Evolutionary conservation across 2,329 filamentous ascomycete species (phyloP).

Genomic region (Capronia coronata): DNA sequence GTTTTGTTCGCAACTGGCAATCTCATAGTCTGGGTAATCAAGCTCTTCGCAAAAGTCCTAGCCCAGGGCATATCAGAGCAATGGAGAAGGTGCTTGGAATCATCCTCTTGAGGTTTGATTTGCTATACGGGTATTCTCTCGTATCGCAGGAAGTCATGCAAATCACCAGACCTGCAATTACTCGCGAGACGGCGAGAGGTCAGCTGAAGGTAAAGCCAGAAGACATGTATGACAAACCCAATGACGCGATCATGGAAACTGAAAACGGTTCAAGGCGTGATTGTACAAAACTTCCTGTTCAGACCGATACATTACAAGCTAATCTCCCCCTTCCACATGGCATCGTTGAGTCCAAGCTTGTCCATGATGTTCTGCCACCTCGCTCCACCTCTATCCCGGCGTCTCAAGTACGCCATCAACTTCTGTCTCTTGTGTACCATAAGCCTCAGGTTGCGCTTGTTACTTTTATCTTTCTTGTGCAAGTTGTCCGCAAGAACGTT

Average conservation of each 20-base stretch:
- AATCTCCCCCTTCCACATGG: conserved; percentile 88
- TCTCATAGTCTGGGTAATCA: no score
- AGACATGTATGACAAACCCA: neutral
- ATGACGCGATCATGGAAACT: neutral
- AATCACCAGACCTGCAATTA: conserved; percentile 28
- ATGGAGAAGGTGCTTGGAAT: conserved; percentile 16
- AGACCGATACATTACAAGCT: conserved; percentile 51
- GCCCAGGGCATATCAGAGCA: conserved; percentile 15
- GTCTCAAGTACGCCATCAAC: conserved; percentile 75
- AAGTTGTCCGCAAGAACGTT: conserved; percentile 68
- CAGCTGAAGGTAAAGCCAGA: conserved; percentile 2
- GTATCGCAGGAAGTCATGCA: conserved; percentile 25
- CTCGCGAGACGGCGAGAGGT: conserved; percentile 28
- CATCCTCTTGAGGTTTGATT: conserved; percentile 24
- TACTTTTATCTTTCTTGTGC: conserved; percentile 76
- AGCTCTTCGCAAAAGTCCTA: no score
- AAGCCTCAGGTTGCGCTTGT: conserved; percentile 81
- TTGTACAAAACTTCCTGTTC: conserved; percentile 15
- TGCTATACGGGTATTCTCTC: conserved; percentile 28
- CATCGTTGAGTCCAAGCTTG: conserved; percentile 77
- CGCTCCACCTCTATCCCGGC: conserved; percentile 82
- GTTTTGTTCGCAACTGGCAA: no score
- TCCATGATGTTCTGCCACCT: conserved; percentile 82
- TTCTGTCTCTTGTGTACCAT: conserved; percentile 87
- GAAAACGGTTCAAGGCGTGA: neutral